Evolutionary conservation across 1,284 basidiomycete species (phyloP).

Genomic region (Ceratobasidium theobromae): DNA sequence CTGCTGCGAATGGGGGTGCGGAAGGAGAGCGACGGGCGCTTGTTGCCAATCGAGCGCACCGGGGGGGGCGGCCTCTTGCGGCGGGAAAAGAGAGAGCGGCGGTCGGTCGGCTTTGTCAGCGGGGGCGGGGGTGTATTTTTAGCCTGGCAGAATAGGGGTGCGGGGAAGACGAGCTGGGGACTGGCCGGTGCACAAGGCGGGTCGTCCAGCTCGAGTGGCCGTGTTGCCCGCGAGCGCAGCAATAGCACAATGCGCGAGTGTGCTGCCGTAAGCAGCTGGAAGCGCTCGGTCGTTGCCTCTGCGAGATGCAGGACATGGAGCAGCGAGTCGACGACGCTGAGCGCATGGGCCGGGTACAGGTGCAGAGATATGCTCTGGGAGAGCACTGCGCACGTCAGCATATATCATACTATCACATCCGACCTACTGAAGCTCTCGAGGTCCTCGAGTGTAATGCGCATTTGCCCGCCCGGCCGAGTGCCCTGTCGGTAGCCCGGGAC

Average conservation of each 20-base stretch:
- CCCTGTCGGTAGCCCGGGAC: constrained; percentile 56
- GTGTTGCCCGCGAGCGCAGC: constrained; percentile 60
- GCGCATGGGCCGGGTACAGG: constrained; percentile 58
- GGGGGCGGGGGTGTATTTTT: constrained; percentile 10
- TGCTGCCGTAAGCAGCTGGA: constrained; percentile 55
- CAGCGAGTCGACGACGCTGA: constrained; percentile 47
- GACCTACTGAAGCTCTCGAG: constrained; percentile 62
- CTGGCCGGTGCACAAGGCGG: constrained; percentile 50
- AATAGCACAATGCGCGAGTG: constrained; percentile 74
- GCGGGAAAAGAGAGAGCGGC: neutral
- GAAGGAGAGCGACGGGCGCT: neutral
- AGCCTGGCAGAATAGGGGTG: constrained; percentile 53
- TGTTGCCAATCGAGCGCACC: too few species aligned
- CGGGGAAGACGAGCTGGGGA: constrained; percentile 62
- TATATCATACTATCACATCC: neutral
- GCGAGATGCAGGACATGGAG: constrained; percentile 6
- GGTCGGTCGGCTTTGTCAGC: constrained; percentile 13
- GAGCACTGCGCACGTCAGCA: constrained; percentile 50
- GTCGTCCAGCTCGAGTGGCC: constrained; percentile 39
- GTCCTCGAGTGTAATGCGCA: constrained; percentile 58
- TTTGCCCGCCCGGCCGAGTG: constrained; percentile 41
- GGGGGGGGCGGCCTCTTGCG: neutral
- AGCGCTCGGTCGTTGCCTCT: constrained; percentile 42
- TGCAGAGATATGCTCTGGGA: constrained; percentile 64
- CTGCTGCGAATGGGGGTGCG: neutral